Conservation (phyloP, 768 basidiomycete species). For the Calocybe gangraenosa region DNA sequence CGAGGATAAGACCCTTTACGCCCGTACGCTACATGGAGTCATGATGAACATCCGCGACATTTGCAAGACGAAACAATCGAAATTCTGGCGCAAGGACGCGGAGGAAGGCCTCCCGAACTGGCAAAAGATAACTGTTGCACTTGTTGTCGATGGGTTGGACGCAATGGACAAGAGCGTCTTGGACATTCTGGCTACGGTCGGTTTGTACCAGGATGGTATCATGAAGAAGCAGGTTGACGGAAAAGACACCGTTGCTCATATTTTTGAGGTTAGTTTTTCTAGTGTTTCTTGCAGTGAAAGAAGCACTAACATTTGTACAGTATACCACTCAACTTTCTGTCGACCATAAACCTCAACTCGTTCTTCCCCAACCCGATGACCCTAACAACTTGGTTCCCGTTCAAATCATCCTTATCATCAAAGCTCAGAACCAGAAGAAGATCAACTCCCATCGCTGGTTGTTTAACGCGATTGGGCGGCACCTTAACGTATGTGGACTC, state of each 20-base stretch:
- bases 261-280: slow-evolving; percentile 73
- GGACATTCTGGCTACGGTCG: slow-evolving; percentile 83
- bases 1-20: slow-evolving; percentile 86
- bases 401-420: slow-evolving; percentile 85
- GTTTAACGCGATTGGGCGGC: slow-evolving; percentile 84
- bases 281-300: not conserved
- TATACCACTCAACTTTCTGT: slow-evolving; percentile 97
- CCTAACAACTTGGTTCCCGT: slow-evolving; percentile 92
- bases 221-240: slow-evolving; percentile 92
- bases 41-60: slow-evolving; percentile 98
- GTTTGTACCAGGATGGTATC: slow-evolving; percentile 91
- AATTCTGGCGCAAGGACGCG: slow-evolving; percentile 81
- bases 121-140: slow-evolving; percentile 88
- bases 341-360: slow-evolving; percentile 84
- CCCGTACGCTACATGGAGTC: slow-evolving; percentile 89
- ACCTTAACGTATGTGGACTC: slow-evolving; percentile 52
- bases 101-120: slow-evolving; percentile 84
- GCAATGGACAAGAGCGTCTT: slow-evolving; percentile 94
- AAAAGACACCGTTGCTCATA: slow-evolving; percentile 88
- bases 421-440: slow-evolving; percentile 96
- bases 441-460: slow-evolving; percentile 96
- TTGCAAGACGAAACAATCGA: slow-evolving; percentile 91
- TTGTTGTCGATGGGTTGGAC: slow-evolving; percentile 90
- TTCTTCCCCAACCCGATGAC: slow-evolving; percentile 85
- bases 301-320: slow-evolving; percentile 31